phyloP scores from a whole-genome alignment of 2,329 filamentous ascomycete species.

The Ophiocordyceps robertsii region DNA sequence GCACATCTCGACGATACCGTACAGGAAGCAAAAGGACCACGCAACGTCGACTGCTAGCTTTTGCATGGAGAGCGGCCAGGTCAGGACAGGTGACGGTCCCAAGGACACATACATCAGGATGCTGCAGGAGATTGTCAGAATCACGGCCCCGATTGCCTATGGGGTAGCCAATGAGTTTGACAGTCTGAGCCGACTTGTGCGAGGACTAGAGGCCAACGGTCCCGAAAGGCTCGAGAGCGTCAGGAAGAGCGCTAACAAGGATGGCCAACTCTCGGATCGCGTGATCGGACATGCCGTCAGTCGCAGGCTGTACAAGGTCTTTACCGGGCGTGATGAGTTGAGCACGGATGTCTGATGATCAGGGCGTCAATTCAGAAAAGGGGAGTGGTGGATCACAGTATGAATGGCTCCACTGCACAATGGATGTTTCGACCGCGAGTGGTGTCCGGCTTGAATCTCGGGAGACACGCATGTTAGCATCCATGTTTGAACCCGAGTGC shows the following conservation, averaged over 20 bases:
- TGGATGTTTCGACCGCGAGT: too few relatives aligned
- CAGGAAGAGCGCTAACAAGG: constrained; percentile 39
- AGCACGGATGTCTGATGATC: constrained; percentile 36
- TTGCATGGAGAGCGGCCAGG: constrained; percentile 69
- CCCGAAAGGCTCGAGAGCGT: constrained; percentile 49
- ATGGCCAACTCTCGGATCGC: constrained; percentile 41
- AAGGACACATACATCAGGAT: constrained; percentile 59
- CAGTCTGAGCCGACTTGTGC: constrained; percentile 42
- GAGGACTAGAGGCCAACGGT: constrained; percentile 43
- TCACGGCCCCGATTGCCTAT: constrained; percentile 60
- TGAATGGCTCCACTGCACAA: too few relatives aligned
- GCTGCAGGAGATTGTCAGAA: constrained; percentile 60
- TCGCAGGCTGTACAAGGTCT: constrained; percentile 44
- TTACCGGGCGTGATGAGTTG: constrained; percentile 39
- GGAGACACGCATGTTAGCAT: neutral
- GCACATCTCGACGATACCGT: constrained; percentile 64
- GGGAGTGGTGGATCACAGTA: too few relatives aligned
- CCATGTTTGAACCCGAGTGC: neutral
- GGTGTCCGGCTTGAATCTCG: too few relatives aligned
- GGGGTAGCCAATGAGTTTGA: constrained; percentile 51
- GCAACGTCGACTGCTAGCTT: constrained; percentile 46
- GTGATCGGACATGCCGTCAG: constrained; percentile 45
- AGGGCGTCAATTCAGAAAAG: too few relatives aligned
- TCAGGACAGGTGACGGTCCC: constrained; percentile 52
- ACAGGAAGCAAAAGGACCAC: constrained; percentile 41